These are phyloP conservation scores for Beta vulgaris DNA, from an alignment of 148 eudicot species.

Conservation along the genomic window DNA sequence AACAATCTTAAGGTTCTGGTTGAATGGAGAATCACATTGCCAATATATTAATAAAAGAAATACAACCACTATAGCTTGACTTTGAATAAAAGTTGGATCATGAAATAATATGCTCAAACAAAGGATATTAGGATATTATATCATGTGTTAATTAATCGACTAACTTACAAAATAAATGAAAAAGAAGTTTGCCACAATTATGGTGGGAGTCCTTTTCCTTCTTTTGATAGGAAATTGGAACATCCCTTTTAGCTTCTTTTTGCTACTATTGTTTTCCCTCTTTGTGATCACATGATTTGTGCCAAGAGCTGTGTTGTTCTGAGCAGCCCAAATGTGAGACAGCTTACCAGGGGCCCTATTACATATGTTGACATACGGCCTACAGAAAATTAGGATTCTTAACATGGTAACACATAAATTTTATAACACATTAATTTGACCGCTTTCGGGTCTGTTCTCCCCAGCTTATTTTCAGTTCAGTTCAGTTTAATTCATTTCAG, in stretches of 20 bases:
- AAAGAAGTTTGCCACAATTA: neutral
- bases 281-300: conserved; percentile 8
- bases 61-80: neutral
- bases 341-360: neutral
- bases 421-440: too few relatives aligned
- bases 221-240: neutral
- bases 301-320: neutral
- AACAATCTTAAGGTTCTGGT: too few relatives aligned
- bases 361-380: neutral
- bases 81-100: neutral
- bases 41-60: neutral
- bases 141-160: neutral
- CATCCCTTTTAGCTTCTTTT: neutral
- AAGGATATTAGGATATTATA: neutral
- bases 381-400: too few relatives aligned
- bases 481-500: too few relatives aligned
- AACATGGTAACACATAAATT: too few relatives aligned
- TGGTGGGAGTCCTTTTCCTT: conserved; percentile 11
- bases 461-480: too few relatives aligned
- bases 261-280: neutral
- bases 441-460: too few relatives aligned
- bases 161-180: neutral
- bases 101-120: neutral
- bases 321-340: conserved; percentile 3
- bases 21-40: neutral